Percentiles rank a stretch among this genome's conserved stretches.
Conservation (phyloP, 164 flowering plant species). For the Umbellularia californica region DNA sequence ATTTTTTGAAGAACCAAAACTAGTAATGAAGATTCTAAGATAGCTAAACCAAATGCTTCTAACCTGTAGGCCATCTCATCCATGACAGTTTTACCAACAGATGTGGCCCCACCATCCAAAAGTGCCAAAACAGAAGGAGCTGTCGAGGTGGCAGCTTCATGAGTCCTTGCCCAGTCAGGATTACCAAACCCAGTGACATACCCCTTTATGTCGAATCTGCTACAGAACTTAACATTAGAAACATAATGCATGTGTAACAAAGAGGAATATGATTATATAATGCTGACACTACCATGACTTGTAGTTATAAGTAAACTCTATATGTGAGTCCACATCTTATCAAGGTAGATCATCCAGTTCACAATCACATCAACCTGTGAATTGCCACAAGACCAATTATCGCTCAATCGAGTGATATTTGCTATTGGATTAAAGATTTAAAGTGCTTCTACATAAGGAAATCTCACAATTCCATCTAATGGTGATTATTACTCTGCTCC, state of each 20-base stretch:
- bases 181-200: constrained; percentile 86
- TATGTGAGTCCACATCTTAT: too few relatives aligned
- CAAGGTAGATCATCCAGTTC: too few relatives aligned
- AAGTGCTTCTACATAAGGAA: too few relatives aligned
- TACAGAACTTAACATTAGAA: constrained; percentile 10
- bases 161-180: constrained; percentile 94
- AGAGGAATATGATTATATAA: background rate
- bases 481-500: too few relatives aligned
- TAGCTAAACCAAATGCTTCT: background rate
- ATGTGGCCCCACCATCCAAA: constrained; percentile 69
- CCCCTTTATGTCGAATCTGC: constrained; percentile 87
- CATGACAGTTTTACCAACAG: constrained; percentile 88
- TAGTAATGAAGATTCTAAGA: background rate
- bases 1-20: background rate
- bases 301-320: background rate
- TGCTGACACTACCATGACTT: background rate
- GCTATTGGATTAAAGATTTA: background rate
- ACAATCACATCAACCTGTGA: background rate
- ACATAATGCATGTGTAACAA: background rate
- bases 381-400: background rate
- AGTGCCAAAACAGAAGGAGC: constrained; percentile 66
- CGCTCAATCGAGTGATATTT: background rate
- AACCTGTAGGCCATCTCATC: constrained; percentile 99
- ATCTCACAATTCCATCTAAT: too few relatives aligned
- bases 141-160: constrained; percentile 54